Base-by-base conservation (phyloP, 108 stramenopile species). In the Conticribra weissflogii region DNA sequence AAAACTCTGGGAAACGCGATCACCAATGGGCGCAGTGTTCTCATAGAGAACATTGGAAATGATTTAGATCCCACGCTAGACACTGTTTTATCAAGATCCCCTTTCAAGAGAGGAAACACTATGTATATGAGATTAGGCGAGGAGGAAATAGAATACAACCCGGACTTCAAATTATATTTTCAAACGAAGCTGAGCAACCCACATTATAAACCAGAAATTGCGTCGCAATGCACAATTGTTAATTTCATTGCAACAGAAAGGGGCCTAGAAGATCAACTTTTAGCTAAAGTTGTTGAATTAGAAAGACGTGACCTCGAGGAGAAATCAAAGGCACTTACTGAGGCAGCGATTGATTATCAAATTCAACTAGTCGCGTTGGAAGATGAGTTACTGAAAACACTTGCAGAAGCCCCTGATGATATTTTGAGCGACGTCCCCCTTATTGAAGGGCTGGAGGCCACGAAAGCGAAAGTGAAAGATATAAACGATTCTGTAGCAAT, bases 161-260 rank as follows among this genome's bases (percentile, higher is more conserved):
- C 88, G 19, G 84, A 60, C 22, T 96, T 96, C 51, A 83, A 86
- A 60, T 79, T 96, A 3, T 96, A 93, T 77, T 66, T 96, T 72
- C 94, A 95, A 75, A 96, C 96, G 12, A 95, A 93, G 69, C 59
- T 95, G 36, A 88, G 83, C 64, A 96, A 96, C 72, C 96, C 96
- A 12, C 96, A 96, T 63, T 96, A 94, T 78, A 92, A 93, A 64
- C 96, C 96, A n/a, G 96, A 96, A 71, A 89, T 94, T 25, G 89
- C 92, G 1, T 94, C 96, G 0, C 96, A 96, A 76, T 96, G 96
- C 58, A 96, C 96, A 0, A 55, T 96, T 31, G 93, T 96, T 61
- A 96, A 96, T 69, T 96, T 96, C 65, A 95, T 96, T 67, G 96
- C 96, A 36, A 96, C 96, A 2, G 96, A 96, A 71, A 71, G 71